A percentile compares a stretch with the other conserved stretches of the same genome.
These are phyloP conservation scores for Lipomyces lipofer DNA, from an alignment of 805 yeast species.

Conservation along the genomic window DNA sequence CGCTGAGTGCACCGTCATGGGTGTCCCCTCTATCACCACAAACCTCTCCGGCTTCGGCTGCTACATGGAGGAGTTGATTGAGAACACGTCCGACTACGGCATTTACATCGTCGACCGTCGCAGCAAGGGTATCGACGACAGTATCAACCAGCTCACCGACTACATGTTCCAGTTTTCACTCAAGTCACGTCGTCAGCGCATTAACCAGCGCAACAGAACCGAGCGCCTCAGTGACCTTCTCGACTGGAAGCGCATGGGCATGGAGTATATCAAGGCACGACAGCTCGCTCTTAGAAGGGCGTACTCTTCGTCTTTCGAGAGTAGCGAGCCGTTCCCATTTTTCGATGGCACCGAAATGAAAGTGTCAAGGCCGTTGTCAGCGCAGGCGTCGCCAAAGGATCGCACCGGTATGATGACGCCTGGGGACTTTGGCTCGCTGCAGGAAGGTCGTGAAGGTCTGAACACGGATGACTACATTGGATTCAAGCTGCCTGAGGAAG, in stretches of 20 bases:
- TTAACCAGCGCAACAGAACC: conserved; percentile 95
- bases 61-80: conserved; percentile 96
- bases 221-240: conserved; percentile 88
- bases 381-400: conserved; percentile 94
- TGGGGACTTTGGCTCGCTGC: conserved; percentile 95
- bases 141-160: conserved; percentile 84
- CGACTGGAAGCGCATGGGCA: conserved; percentile 98
- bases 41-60: conserved; percentile 97
- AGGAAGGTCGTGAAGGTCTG: conserved; percentile 74
- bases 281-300: conserved; percentile 90
- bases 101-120: conserved; percentile 96
- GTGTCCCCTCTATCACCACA: conserved; percentile 96
- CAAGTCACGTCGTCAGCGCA: conserved; percentile 93
- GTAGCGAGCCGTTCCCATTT: conserved; percentile 39
- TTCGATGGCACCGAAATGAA: conserved; percentile 44
- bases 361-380: conserved; percentile 87
- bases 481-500: conserved; percentile 45
- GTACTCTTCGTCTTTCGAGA: conserved; percentile 74
- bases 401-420: conserved; percentile 85
- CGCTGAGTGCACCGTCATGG: conserved; percentile 99
- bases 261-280: conserved; percentile 93
- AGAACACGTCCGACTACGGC: conserved; percentile 92
- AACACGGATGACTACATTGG: conserved; percentile 70
- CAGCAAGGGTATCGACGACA: conserved; percentile 86
- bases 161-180: conserved; percentile 86